Base-by-base conservation (phyloP, 1,139 yeast genomes). In the Yamadazyma spencermartinsiae region DNA sequence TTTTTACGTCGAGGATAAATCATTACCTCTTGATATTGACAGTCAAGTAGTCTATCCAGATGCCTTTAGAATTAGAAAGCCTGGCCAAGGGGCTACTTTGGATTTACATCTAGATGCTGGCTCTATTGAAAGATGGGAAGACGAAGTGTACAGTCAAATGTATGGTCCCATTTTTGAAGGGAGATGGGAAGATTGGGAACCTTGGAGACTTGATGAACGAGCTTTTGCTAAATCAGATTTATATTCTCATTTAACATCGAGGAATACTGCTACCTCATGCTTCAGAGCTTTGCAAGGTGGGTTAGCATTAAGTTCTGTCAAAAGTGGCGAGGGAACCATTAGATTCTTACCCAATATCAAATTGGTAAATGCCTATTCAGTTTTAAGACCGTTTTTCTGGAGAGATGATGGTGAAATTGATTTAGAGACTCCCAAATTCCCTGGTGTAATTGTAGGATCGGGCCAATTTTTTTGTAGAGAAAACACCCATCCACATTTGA, bases 211-310 rank as follows among this genome's bases (percentile, higher is more conserved):
- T 23, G 65, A 63, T 16, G 62, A 61, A 33, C 56, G 77, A 30
- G 52, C 63, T 11, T 47, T 56, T 33, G 74, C 75, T 2, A 49
- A 53, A 11, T 55, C 58, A 41, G 67, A 68, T 39, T 48, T 67
- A 38, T 68, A 72, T 44, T 48, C 53, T 28, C 48, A 50, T 36
- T 39, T 45, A 11, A 51, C 44, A 1, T 53, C 56, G 24, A 46
- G 52, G 21, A 52, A 55, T 1, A 61, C 67, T 15, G 62, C 65
- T 12, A 69, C 76, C 33, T 62, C 66, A 9, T 59, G 61, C 11
- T 72, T 71, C 49, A 55, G 78, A 40, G 61, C 73, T 20, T 66
- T 72, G 39, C 79, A 74, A 53, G 79, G 77, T 6, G 74, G 78
- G 77, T 46, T 72, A 35, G 66, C 76, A 0, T 53, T 72, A 44